phyloP scores from a whole-genome alignment of 2,329 filamentous ascomycete genomes.

The Scleromitrula shiraiana region DNA sequence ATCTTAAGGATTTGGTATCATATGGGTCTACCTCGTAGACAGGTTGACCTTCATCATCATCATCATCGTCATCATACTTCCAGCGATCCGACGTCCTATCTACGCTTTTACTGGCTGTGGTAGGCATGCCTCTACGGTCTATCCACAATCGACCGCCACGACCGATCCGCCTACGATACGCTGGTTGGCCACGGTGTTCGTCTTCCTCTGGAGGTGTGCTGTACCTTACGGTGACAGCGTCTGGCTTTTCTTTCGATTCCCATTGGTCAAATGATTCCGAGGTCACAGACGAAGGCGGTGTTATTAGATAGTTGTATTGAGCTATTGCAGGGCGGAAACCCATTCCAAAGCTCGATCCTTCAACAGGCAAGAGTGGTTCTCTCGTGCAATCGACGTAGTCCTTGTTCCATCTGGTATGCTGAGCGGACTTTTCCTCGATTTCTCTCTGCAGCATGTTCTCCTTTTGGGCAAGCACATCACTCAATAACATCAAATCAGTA shows the following conservation, averaged over 20 bases:
- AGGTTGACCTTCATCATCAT: constrained; percentile 70
- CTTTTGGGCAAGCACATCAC: constrained; percentile 72
- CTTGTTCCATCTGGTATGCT: constrained; percentile 87
- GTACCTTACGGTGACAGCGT: constrained; percentile 20
- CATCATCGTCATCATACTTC: constrained; percentile 82
- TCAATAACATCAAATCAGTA: constrained; percentile 67
- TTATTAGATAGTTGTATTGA: constrained; percentile 59
- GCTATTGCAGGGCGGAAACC: constrained; percentile 66
- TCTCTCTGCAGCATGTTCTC: constrained; percentile 73
- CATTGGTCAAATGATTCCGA: constrained; percentile 30
- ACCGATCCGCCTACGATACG: constrained; percentile 77
- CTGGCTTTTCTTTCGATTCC: constrained; percentile 19
- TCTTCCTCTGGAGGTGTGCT: constrained; percentile 26
- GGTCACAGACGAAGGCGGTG: constrained; percentile 44
- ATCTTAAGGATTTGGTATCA: constrained; percentile 50
- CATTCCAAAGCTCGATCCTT: constrained; percentile 52
- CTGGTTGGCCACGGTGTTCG: constrained; percentile 37
- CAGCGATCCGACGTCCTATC: constrained; percentile 56
- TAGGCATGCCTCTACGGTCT: constrained; percentile 67
- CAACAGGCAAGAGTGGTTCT: constrained; percentile 72
- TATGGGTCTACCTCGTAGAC: constrained; percentile 70
- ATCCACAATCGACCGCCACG: constrained; percentile 81
- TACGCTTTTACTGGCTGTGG: constrained; percentile 38
- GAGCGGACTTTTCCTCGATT: constrained; percentile 78
- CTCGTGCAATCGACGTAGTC: constrained; percentile 83